These are phyloP conservation scores for Cylindrodendrum hubeiense DNA, from an alignment of 2,329 filamentous ascomycete genomes.

Conservation along the genomic window DNA sequence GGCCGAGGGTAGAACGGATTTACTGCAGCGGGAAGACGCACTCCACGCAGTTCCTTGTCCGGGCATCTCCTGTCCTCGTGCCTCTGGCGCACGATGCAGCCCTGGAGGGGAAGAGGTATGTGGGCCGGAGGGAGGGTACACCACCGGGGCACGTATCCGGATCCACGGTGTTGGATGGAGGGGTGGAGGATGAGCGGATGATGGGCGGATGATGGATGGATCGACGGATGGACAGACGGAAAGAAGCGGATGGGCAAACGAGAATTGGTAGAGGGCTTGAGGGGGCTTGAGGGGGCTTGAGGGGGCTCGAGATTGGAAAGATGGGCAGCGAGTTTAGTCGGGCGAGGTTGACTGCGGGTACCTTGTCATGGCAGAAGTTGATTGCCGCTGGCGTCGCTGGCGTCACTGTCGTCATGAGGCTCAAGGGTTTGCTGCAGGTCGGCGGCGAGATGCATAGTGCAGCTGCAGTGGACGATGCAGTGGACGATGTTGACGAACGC, in stretches of 20 bases:
- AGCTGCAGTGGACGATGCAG: constrained; percentile 32
- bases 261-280: neutral
- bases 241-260: neutral
- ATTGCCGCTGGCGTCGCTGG: neutral
- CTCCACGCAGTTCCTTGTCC: constrained; percentile 29
- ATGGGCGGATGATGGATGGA: constrained; percentile 11
- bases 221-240: constrained; percentile 1
- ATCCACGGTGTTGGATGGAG: constrained; percentile 26
- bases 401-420: constrained; percentile 39
- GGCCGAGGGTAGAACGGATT: constrained; percentile 32
- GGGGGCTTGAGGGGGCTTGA: too few relatives aligned
- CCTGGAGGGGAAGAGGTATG: constrained; percentile 28
- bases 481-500: constrained; percentile 32
- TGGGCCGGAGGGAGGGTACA: constrained; percentile 28
- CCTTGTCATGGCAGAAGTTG: neutral
- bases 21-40: constrained; percentile 44
- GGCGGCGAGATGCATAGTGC: constrained; percentile 40
- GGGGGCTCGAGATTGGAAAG: neutral
- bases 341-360: neutral
- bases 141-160: constrained; percentile 25
- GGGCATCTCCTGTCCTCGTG: constrained; percentile 39
- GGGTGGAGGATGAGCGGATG: constrained; percentile 34
- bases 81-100: constrained; percentile 36
- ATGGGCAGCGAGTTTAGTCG: neutral
- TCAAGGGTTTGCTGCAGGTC: constrained; percentile 40